Evolutionary conservation across 768 basidiomycete genomes (phyloP).

Genomic region (Leccinum fibrillosum): DNA sequence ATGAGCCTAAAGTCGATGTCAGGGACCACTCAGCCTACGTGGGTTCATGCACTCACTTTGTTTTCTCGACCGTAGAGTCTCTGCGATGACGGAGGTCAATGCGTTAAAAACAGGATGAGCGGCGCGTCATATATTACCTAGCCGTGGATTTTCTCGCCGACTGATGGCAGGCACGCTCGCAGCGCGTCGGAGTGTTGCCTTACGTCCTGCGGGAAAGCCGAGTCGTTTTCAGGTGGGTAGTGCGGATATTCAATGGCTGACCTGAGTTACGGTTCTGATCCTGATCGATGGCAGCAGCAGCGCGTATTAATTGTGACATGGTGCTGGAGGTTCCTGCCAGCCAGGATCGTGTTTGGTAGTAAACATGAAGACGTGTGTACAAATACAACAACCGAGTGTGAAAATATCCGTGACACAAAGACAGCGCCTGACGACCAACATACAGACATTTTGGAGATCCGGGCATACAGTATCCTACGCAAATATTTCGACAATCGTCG

Average conservation of each 20-base stretch:
- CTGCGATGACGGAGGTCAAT: slow-evolving; percentile 15
- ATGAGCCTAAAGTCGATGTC: slow-evolving; percentile 9
- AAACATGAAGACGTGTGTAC: neutral
- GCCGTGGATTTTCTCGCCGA: slow-evolving; percentile 8
- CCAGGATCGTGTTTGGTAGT: neutral
- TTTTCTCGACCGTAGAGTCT: slow-evolving; percentile 10
- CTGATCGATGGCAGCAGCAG: neutral
- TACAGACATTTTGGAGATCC: neutral
- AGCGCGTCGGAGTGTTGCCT: slow-evolving; percentile 6
- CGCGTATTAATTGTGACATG: slow-evolving; percentile 10
- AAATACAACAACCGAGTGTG: neutral
- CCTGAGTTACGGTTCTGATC: slow-evolving; percentile 10
- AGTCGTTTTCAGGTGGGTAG: slow-evolving; percentile 5
- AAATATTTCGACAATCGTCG: neutral
- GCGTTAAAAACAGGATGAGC: neutral
- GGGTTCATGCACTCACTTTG: slow-evolving; percentile 11
- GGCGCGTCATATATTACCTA: slow-evolving; percentile 11
- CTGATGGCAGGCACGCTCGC: slow-evolving; percentile 15
- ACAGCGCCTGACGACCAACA: neutral
- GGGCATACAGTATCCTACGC: slow-evolving; percentile 11
- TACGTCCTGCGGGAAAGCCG: slow-evolving; percentile 12
- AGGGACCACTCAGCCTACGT: neutral
- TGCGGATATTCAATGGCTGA: slow-evolving; percentile 9
- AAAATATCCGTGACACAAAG: neutral
- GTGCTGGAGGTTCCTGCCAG: neutral